Evolutionary conservation across 2,329 filamentous ascomycete species (phyloP).

Genomic region (Teratosphaeriaceae sp.): DNA sequence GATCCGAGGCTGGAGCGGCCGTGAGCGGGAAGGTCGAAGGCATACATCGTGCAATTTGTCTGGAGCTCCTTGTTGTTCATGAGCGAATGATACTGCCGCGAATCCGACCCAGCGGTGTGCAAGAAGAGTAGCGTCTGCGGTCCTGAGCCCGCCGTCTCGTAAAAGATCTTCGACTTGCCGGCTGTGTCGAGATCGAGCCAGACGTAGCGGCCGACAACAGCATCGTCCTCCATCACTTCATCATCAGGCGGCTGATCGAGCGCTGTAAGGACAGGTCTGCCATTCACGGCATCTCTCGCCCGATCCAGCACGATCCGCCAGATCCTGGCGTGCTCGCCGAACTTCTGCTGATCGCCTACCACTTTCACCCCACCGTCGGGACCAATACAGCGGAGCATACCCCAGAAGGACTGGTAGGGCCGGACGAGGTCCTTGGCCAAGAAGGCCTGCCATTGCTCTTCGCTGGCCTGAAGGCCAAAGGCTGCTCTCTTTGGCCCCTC

Average conservation of each 20-base stretch:
- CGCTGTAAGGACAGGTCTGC: constrained; percentile 33
- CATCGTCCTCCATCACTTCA: constrained; percentile 32
- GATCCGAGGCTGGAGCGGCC: constrained; percentile 38
- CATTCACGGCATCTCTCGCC: constrained; percentile 32
- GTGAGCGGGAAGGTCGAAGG: constrained; percentile 42
- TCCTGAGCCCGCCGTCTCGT: constrained; percentile 38
- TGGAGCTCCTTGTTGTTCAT: constrained; percentile 41
- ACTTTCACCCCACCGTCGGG: constrained; percentile 40
- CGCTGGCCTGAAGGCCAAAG: constrained; percentile 31
- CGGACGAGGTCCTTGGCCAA: constrained; percentile 32
- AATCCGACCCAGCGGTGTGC: constrained; percentile 32
- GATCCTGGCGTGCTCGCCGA: constrained; percentile 35
- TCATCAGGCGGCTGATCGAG: constrained; percentile 27
- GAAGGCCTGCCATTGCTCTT: constrained; percentile 36
- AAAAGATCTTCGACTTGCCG: constrained; percentile 41
- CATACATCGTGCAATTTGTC: constrained; percentile 40
- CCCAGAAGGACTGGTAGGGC: constrained; percentile 38
- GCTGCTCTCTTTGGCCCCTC: constrained; percentile 8
- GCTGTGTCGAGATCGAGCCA: constrained; percentile 35
- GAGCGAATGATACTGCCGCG: constrained; percentile 43
- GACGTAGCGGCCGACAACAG: constrained; percentile 38
- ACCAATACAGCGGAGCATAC: constrained; percentile 33
- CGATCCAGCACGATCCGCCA: constrained; percentile 40
- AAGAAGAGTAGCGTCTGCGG: constrained; percentile 32
- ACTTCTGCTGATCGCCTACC: constrained; percentile 35